phyloP scores from a whole-genome alignment of 495 filamentous ascomycete genomes.

The Penicillium desertorum region DNA sequence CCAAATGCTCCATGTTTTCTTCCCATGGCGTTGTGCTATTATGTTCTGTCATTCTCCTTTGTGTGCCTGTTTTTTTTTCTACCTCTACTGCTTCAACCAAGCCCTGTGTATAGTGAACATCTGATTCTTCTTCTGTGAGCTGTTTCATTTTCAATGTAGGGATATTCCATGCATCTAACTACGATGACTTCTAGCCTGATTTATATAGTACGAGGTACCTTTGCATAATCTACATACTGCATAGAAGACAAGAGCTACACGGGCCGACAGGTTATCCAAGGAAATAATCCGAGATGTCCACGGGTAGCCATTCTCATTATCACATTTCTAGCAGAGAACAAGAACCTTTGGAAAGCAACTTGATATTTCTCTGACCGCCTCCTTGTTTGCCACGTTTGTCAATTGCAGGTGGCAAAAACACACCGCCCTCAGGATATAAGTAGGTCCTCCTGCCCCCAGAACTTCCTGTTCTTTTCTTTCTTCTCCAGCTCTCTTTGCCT shows the following conservation, averaged over 20 bases:
- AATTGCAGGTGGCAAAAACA: not conserved
- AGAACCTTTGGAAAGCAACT: too few relatives aligned
- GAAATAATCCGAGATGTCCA: too few relatives aligned
- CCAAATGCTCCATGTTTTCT: slow-evolving; percentile 33
- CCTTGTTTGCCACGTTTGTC: not conserved
- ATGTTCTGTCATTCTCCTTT: slow-evolving; percentile 30
- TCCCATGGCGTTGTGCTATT: slow-evolving; percentile 39
- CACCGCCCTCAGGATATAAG: not conserved
- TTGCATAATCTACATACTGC: not conserved
- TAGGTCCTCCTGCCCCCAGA: slow-evolving; percentile 10
- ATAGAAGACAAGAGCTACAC: too few relatives aligned
- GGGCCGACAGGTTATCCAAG: too few relatives aligned
- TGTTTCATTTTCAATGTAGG: not conserved
- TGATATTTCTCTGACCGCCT: too few relatives aligned
- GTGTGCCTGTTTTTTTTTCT: slow-evolving; percentile 25
- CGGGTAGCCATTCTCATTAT: too few relatives aligned
- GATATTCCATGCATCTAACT: not conserved
- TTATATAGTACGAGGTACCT: not conserved
- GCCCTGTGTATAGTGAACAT: slow-evolving; percentile 38
- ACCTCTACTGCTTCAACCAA: slow-evolving; percentile 24
- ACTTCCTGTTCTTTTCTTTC: slow-evolving; percentile 47
- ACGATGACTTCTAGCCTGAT: not conserved
- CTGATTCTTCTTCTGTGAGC: slow-evolving; percentile 22
- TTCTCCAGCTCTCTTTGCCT: slow-evolving; percentile 59
- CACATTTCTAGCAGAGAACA: too few relatives aligned